Conservation (phyloP, 805 yeast genomes). For the Suhomyces emberorum region DNA sequence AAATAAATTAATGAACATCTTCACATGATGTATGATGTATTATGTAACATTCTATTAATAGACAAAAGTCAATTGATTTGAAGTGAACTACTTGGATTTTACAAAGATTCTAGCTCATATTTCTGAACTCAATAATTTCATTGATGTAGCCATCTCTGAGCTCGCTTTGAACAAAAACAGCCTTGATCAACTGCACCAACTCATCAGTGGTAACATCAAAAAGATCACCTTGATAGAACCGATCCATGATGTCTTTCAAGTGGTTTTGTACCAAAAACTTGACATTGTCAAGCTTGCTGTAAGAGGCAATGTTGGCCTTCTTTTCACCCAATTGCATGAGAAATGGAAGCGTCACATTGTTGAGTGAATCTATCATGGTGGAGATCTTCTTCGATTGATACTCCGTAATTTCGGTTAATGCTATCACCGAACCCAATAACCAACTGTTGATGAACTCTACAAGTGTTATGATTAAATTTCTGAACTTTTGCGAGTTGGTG, state of each 20-base stretch:
- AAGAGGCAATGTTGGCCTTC: constrained; percentile 18
- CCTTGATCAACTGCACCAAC: constrained; percentile 36
- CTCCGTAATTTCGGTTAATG: constrained; percentile 33
- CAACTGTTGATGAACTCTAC: constrained; percentile 30
- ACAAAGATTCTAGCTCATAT: too few species aligned
- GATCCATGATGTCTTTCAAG: constrained; percentile 45
- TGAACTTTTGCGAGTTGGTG: constrained; percentile 28
- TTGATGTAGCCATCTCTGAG: constrained; percentile 41
- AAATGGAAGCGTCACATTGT: constrained; percentile 19
- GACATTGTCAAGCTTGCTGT: constrained; percentile 29
- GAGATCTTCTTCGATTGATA: constrained; percentile 30
- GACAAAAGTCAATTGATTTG: too few species aligned
- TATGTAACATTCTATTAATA: too few species aligned
- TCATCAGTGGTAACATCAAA: constrained; percentile 49
- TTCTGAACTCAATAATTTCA: constrained; percentile 46
- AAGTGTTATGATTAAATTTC: constrained; percentile 20
- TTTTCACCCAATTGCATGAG: constrained; percentile 16
- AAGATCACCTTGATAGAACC: constrained; percentile 51
- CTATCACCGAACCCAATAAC: constrained; percentile 23
- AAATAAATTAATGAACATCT: neutral
- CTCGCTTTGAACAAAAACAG: constrained; percentile 45
- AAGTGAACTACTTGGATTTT: too few species aligned
- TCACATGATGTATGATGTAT: too few species aligned
- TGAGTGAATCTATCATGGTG: constrained; percentile 19
- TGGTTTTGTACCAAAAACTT: constrained; percentile 34